phyloP scores from a whole-genome alignment of 192 early-diverging fungal species.

The Martensiomyces pterosporus region DNA sequence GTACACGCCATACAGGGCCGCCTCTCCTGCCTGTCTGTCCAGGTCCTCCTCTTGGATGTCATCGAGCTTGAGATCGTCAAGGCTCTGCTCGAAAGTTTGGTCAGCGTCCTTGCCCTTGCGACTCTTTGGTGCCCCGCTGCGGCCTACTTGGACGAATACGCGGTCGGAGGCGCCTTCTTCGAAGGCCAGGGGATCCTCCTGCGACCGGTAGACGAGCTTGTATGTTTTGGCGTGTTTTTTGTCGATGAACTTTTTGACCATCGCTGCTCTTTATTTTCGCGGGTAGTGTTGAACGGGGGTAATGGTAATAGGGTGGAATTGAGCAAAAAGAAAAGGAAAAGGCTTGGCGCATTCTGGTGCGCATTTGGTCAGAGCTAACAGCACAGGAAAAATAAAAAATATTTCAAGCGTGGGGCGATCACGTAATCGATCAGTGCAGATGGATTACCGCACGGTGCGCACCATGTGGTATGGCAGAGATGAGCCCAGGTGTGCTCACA shows the following conservation, averaged over 20 bases:
- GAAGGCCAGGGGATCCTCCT: constrained; percentile 85
- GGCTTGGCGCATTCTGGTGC: too few relatives aligned
- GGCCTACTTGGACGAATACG: constrained; percentile 71
- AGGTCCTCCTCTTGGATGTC: constrained; percentile 19
- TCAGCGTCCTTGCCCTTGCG: constrained; percentile 20
- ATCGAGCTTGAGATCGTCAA: constrained; percentile 15
- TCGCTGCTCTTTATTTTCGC: too few relatives aligned
- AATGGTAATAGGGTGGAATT: too few relatives aligned
- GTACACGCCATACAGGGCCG: constrained; percentile 86
- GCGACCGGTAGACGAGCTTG: constrained; percentile 92
- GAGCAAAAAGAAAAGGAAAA: too few relatives aligned
- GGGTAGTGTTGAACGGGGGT: neutral
- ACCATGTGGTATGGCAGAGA: too few relatives aligned
- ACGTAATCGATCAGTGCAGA: too few relatives aligned
- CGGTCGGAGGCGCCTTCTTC: constrained; percentile 71
- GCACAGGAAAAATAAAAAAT: too few relatives aligned
- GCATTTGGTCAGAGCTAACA: too few relatives aligned
- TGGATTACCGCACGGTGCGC: too few relatives aligned
- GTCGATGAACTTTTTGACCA: constrained; percentile 78
- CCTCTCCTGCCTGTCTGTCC: constrained; percentile 55
- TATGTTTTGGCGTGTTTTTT: constrained; percentile 77
- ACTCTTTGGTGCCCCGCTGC: neutral
- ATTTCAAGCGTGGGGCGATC: too few relatives aligned
- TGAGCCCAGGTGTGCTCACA: too few relatives aligned
- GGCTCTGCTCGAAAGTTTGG: constrained; percentile 23